phyloP scores from a whole-genome alignment of 1,284 basidiomycete species.

The Irpex sp. region DNA sequence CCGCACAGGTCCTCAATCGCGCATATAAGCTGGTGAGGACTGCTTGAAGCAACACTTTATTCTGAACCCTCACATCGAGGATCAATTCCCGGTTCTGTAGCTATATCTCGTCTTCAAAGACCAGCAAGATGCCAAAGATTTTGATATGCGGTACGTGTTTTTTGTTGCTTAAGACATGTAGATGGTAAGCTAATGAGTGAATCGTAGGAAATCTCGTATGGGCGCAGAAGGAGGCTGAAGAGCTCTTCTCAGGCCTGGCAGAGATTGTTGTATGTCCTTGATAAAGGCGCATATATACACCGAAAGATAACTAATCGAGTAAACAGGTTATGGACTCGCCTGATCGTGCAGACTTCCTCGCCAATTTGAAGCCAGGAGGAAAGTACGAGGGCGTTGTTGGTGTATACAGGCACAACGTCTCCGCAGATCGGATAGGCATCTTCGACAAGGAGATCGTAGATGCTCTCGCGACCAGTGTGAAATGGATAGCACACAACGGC shows the following conservation, averaged over 20 bases:
- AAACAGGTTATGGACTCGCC: conserved; percentile 62
- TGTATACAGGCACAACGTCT: conserved; percentile 84
- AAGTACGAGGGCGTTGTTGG: conserved; percentile 84
- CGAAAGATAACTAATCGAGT: not conserved
- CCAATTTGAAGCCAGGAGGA: conserved; percentile 67
- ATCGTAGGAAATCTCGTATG: conserved; percentile 77
- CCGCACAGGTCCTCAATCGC: not conserved
- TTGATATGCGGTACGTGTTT: conserved; percentile 27
- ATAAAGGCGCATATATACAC: not conserved
- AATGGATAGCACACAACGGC: conserved; percentile 94
- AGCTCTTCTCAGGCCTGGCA: conserved; percentile 74
- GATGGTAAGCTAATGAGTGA: not conserved
- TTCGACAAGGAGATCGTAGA: conserved; percentile 86
- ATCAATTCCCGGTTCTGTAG: not conserved
- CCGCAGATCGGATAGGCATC: conserved; percentile 72
- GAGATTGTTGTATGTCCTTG: conserved; percentile 76
- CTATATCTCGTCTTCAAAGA: not conserved
- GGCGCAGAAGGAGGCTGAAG: conserved; percentile 81
- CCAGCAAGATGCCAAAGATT: conserved; percentile 24
- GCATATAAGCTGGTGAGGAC: not conserved
- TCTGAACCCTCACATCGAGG: not conserved
- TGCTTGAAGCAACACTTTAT: not conserved
- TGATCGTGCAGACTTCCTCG: conserved; percentile 75
- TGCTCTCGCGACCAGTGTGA: conserved; percentile 72
- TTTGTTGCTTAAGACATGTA: not conserved